Conservation (phyloP, 768 basidiomycete genomes). For the Macrocybe gigantea region DNA sequence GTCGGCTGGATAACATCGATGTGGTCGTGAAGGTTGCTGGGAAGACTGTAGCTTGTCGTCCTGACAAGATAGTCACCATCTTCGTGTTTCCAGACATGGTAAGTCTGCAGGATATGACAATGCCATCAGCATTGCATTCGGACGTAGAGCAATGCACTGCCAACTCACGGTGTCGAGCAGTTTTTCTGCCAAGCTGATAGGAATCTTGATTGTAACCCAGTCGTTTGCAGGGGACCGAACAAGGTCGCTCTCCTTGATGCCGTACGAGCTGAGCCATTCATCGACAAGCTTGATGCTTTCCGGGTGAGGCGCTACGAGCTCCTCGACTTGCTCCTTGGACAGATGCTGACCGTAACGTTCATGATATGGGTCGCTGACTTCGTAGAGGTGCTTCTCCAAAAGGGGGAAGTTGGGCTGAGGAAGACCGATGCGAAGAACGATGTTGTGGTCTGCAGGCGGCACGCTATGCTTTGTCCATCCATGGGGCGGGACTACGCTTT, state of each 20-base stretch:
- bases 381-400: slow-evolving; percentile 1
- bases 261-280: slow-evolving; percentile 55
- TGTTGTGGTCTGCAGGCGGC: background rate
- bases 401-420: background rate
- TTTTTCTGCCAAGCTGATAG: slow-evolving; percentile 51
- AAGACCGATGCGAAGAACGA: background rate
- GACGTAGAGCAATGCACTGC: background rate
- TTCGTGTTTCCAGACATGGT: slow-evolving; percentile 54
- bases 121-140: background rate
- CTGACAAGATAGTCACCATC: slow-evolving; percentile 52
- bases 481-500: background rate
- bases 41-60: slow-evolving; percentile 64
- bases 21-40: slow-evolving; percentile 48
- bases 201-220: slow-evolving; percentile 60
- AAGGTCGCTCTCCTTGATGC: slow-evolving; percentile 39
- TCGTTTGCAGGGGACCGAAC: slow-evolving; percentile 54
- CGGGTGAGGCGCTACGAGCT: slow-evolving; percentile 51
- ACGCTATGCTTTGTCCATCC: background rate
- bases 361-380: background rate
- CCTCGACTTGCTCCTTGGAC: slow-evolving; percentile 62
- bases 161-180: slow-evolving; percentile 53
- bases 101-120: slow-evolving; percentile 36
- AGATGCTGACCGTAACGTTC: slow-evolving; percentile 37
- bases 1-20: slow-evolving; percentile 69
- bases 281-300: slow-evolving; percentile 49